phyloP scores from a whole-genome alignment of 2,329 filamentous ascomycete genomes.

The Alternaria postmessia region DNA sequence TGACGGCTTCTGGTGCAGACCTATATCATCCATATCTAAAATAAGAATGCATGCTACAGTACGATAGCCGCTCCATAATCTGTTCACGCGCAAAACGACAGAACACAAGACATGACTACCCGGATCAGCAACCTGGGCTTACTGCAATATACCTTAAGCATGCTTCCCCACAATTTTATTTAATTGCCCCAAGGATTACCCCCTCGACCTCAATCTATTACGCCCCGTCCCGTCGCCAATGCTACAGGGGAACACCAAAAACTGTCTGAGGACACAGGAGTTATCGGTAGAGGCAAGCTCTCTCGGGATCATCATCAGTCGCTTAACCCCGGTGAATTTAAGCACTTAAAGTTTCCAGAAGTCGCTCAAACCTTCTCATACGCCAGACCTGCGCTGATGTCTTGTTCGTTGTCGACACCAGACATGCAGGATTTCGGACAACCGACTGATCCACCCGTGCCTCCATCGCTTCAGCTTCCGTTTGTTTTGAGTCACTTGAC shows the following conservation, averaged over 20 bases:
- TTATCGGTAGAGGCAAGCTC: neutral
- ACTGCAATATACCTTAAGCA: neutral
- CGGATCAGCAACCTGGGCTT: neutral
- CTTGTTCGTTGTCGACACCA: neutral
- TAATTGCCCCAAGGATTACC: neutral
- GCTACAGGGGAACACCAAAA: neutral
- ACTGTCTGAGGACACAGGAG: neutral
- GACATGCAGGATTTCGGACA: neutral
- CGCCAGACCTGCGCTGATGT: neutral
- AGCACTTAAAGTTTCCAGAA: neutral
- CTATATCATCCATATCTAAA: neutral
- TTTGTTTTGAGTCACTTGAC: neutral
- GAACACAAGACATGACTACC: neutral
- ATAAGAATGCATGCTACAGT: neutral
- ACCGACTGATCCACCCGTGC: neutral
- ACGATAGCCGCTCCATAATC: neutral
- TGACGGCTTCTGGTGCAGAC: neutral
- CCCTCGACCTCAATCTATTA: slow-evolving; percentile 9
- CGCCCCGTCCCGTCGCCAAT: neutral
- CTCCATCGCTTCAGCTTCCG: neutral
- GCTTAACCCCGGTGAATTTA: neutral
- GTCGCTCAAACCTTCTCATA: slow-evolving; percentile 13
- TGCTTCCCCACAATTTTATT: neutral
- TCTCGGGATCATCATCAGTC: neutral
- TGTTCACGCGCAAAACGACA: too few relatives aligned